Conservation (phyloP, 345 rosid species). For the Eucalyptus shirleyi region DNA sequence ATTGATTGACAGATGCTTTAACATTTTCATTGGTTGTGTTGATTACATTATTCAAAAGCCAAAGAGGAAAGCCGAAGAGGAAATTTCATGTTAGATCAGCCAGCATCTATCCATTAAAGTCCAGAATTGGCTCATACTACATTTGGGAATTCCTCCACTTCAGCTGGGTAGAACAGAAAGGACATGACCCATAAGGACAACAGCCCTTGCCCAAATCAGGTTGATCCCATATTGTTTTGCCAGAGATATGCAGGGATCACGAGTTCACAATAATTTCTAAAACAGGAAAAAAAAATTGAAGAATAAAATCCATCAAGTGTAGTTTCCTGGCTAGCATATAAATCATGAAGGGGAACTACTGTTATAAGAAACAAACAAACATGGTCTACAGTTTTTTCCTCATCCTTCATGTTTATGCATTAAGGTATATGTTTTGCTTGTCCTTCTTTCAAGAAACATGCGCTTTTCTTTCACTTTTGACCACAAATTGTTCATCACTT, state of each 20-base stretch:
- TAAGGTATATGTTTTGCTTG: neutral
- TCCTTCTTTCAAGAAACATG: neutral
- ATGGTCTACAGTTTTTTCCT: neutral
- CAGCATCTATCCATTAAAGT: neutral
- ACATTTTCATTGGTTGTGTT: neutral
- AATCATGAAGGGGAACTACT: neutral
- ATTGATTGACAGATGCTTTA: neutral
- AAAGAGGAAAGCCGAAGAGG: neutral
- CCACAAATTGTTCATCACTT: neutral
- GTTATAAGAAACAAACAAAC: neutral
- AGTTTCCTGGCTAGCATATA: neutral
- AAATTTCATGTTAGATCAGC: neutral
- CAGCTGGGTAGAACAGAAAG: neutral
- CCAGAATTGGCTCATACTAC: neutral
- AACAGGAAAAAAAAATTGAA: neutral
- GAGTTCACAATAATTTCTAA: neutral
- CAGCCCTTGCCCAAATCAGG: neutral
- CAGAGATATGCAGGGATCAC: neutral
- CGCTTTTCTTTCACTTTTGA: neutral
- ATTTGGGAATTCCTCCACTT: neutral
- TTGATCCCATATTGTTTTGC: neutral
- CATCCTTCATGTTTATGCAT: neutral
- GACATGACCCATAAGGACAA: neutral
- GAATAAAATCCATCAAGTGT: neutral
- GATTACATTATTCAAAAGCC: neutral